These are phyloP conservation scores for Maudiozyma pseudohumilis DNA, from an alignment of 805 yeast genomes.

Conservation along the genomic window DNA sequence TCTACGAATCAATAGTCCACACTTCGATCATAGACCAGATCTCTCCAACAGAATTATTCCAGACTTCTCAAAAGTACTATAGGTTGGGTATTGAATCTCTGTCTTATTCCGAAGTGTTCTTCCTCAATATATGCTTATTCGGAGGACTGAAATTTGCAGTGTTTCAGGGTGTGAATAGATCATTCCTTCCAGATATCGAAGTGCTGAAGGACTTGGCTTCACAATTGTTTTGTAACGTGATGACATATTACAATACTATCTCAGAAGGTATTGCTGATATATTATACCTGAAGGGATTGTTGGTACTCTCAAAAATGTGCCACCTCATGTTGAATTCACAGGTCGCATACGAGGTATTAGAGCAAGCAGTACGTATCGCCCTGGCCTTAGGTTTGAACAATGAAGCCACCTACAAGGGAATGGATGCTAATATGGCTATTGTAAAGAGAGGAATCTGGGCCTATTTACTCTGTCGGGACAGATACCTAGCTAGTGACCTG, in stretches of 20 bases:
- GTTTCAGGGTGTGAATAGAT: constrained; percentile 5
- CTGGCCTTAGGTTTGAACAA: constrained; percentile 48
- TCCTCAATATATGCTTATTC: constrained; percentile 11
- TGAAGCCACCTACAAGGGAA: constrained; percentile 33
- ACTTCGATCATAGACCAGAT: background rate
- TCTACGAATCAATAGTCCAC: background rate
- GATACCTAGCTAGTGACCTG: constrained; percentile 7
- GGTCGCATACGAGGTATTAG: constrained; percentile 31
- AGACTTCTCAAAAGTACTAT: constrained; percentile 3
- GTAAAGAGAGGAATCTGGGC: constrained; percentile 35
- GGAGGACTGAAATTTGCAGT: constrained; percentile 8
- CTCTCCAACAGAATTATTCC: background rate
- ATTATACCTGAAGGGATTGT: constrained; percentile 39
- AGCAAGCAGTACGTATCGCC: constrained; percentile 41
- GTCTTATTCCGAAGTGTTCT: constrained; percentile 10
- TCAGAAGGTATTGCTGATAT: constrained; percentile 40
- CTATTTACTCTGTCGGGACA: constrained; percentile 22
- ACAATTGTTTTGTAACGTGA: constrained; percentile 28
- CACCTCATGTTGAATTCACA: constrained; percentile 31
- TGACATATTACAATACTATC: constrained; percentile 41
- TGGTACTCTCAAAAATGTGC: constrained; percentile 33
- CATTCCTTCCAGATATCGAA: constrained; percentile 8
- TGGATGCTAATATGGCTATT: background rate
- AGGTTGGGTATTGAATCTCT: constrained; percentile 3
- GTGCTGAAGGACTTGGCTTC: constrained; percentile 12